Base-by-base conservation (phyloP, 257 asterid genomes). In the Hygrophila difformis region DNA sequence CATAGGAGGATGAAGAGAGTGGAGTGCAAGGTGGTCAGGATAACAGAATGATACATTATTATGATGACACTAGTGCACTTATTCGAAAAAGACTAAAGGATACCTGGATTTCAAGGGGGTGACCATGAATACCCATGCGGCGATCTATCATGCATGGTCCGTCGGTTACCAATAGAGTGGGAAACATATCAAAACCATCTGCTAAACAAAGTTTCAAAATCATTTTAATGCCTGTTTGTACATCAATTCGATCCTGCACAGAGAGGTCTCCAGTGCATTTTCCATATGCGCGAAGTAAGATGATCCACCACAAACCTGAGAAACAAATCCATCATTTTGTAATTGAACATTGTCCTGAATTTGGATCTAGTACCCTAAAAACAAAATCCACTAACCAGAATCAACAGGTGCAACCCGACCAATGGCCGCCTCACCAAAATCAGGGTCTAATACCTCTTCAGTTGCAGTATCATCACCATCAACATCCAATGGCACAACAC, bases 391-490 rank as follows among this genome's bases (percentile, higher is more conserved):
- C 68, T 47, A 29, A 85, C 95, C 95, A 61, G 94, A 85, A 56
- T 85, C 96, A 43, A 81, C 92, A 39, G 96, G 96, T 5, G 96
- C 96, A 16, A 85, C 96, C 15, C 96, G 85, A 52, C 92, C 96
- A 70, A 85, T 85, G 34, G 94, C 94, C 15, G 92, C 96, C 76
- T 85, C 96, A 15, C 96, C 96, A 35, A 85, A 85, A 61, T 85
- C 96, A 0, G 96, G 96, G 60, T 85, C 96, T 66, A 86, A 66
- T 33, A 82, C 82, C 54, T 86, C 96, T 79, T 86, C 96, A 33
- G 93, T 79, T 39, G 86, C 82, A 60, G 77, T 62, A 44, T 74
- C 94, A 53, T 76, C 94, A 22, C 89, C 86, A 52, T 86, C 93
- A 31, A 79, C 86, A 52, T 86, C 93, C 26, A 79, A 73, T 24